Evolutionary conservation across 2,329 filamentous ascomycete genomes (phyloP).

Genomic region (Allantophomopsis cytisporea): DNA sequence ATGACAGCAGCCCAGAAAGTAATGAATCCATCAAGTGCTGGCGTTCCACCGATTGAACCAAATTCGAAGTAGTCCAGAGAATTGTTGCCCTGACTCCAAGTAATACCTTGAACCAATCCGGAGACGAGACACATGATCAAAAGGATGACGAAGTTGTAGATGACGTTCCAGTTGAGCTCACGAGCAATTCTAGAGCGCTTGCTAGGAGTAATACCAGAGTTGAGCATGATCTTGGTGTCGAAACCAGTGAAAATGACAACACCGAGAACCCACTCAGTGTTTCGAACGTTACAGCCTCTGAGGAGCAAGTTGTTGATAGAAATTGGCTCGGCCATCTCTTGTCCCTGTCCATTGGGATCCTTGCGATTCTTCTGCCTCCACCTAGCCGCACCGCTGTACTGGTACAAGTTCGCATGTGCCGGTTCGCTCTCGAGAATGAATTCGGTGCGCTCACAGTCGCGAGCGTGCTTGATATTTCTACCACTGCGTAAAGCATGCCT

Average conservation of each 20-base stretch:
- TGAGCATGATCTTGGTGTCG: conserved; percentile 99
- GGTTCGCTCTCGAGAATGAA: conserved; percentile 84
- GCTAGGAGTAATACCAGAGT: conserved; percentile 86
- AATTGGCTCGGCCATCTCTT: conserved; percentile 82
- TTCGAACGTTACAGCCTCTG: conserved; percentile 83
- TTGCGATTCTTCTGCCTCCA: conserved; percentile 66
- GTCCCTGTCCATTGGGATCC: conserved; percentile 45
- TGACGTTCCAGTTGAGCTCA: conserved; percentile 92
- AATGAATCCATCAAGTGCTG: conserved; percentile 77
- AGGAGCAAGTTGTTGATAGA: conserved; percentile 91
- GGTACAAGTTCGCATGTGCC: conserved; percentile 87
- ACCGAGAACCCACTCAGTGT: conserved; percentile 91
- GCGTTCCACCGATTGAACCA: conserved; percentile 62
- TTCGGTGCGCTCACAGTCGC: conserved; percentile 80
- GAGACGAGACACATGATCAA: conserved; percentile 80
- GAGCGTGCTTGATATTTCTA: conserved; percentile 69
- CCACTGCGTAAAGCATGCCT: conserved; percentile 82
- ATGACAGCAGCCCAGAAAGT: conserved; percentile 95
- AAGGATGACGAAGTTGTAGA: conserved; percentile 89
- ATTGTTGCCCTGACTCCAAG: conserved; percentile 62
- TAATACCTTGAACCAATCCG: conserved; percentile 71
- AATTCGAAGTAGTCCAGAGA: conserved; percentile 77
- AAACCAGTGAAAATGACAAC: conserved; percentile 89
- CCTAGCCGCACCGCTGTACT: conserved; percentile 79
- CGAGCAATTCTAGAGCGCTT: conserved; percentile 86